A percentile compares a stretch with the other conserved stretches of the same genome.
Conservation (phyloP, 306 rosid genomes). For the Ochetophila trinervis region DNA sequence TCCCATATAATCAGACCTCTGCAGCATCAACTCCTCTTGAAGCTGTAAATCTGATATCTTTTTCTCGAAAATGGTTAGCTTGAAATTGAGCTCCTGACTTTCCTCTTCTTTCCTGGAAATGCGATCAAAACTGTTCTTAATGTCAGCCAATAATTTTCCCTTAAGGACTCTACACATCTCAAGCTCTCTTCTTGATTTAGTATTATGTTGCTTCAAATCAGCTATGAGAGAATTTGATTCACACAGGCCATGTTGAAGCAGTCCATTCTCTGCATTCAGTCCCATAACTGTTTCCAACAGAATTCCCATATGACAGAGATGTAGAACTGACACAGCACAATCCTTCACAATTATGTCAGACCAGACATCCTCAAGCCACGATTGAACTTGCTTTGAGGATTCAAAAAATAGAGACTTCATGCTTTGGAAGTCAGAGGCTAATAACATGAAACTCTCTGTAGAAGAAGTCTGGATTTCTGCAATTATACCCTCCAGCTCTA, state of each 20-base stretch:
- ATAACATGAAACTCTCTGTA: slow-evolving; percentile 39
- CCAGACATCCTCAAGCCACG: slow-evolving; percentile 85
- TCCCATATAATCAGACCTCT: slow-evolving; percentile 78
- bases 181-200: slow-evolving; percentile 68
- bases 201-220: slow-evolving; percentile 73
- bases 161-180: slow-evolving; percentile 73
- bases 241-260: slow-evolving; percentile 71
- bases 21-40: slow-evolving; percentile 81
- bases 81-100: slow-evolving; percentile 56
- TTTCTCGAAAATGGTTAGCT: slow-evolving; percentile 57
- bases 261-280: slow-evolving; percentile 81
- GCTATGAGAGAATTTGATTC: slow-evolving; percentile 62
- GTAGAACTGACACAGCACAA: slow-evolving; percentile 76
- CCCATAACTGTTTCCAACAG: slow-evolving; percentile 82
- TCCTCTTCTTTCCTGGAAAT: slow-evolving; percentile 73
- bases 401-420: slow-evolving; percentile 51
- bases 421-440: slow-evolving; percentile 52
- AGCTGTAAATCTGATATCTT: slow-evolving; percentile 67
- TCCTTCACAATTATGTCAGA: slow-evolving; percentile 81
- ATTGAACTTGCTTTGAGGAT: slow-evolving; percentile 54
- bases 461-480: slow-evolving; percentile 49
- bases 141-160: slow-evolving; percentile 78
- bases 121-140: slow-evolving; percentile 70
- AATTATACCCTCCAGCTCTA: slow-evolving; percentile 51
- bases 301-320: slow-evolving; percentile 85